Percentiles rank a stretch among this genome's conserved stretches.
Evolutionary conservation across 345 rosid genomes (phyloP).

Genomic region (Ricinus communis): DNA sequence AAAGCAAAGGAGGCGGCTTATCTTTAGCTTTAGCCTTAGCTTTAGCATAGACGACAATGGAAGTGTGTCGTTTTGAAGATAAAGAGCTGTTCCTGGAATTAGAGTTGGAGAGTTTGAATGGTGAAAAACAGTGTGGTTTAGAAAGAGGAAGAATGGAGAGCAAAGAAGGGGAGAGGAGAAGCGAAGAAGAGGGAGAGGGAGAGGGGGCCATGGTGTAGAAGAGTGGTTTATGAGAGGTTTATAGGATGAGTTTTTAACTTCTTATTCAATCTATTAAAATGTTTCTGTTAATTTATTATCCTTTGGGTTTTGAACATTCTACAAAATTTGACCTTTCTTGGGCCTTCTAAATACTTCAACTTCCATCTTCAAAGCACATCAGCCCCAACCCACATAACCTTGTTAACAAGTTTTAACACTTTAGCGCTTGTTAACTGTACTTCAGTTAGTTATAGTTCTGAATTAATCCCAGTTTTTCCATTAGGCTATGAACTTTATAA

Average conservation of each 20-base stretch:
- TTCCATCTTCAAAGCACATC: too few species aligned
- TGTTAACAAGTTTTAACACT: too few species aligned
- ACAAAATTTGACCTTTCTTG: background rate
- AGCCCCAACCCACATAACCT: too few species aligned
- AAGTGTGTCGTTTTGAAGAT: constrained; percentile 17
- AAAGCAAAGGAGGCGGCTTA: constrained; percentile 30
- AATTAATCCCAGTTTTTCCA: too few species aligned
- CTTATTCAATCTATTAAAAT: background rate
- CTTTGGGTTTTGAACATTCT: background rate
- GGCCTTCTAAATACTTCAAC: background rate
- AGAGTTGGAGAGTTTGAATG: constrained; percentile 15
- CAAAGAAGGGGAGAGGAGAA: constrained; percentile 38
- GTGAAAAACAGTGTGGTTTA: constrained; percentile 23
- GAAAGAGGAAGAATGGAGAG: constrained; percentile 15
- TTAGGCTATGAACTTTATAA: too few species aligned
- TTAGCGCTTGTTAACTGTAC: too few species aligned
- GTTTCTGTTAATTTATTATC: background rate
- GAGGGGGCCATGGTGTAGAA: constrained; percentile 41
- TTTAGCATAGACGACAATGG: constrained; percentile 29
- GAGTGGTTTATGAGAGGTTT: constrained; percentile 40
- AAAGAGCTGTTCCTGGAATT: constrained; percentile 15
- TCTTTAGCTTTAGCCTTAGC: constrained; percentile 19
- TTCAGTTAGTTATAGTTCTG: too few species aligned
- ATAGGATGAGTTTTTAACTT: constrained; percentile 5
- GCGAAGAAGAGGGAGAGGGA: constrained; percentile 35